Conservation (phyloP, 306 rosid genomes). For the Lathyrus sativus region DNA sequence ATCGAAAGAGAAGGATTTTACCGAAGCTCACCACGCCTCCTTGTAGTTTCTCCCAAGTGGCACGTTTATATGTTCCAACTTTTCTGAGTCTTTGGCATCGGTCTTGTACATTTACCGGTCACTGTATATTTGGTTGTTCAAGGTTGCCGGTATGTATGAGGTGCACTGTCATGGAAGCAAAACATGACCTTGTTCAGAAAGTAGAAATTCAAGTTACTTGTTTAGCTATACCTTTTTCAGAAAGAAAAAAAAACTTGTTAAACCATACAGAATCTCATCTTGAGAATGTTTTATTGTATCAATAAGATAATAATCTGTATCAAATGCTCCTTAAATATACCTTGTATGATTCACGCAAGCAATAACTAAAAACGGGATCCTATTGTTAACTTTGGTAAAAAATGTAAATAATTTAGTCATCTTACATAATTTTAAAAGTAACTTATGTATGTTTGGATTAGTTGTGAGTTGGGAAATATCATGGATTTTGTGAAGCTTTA, state of each 20-base stretch:
- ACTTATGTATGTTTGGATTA: not conserved
- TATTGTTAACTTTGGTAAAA: not conserved
- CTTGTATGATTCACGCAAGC: not conserved
- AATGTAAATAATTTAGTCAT: not conserved
- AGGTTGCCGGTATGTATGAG: constrained; percentile 37
- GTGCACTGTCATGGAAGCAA: constrained; percentile 34
- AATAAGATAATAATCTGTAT: not conserved
- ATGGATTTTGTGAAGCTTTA: too few relatives aligned
- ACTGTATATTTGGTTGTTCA: constrained; percentile 29
- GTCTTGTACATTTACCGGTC: constrained; percentile 16
- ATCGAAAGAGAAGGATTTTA: constrained; percentile 30
- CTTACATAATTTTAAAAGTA: not conserved
- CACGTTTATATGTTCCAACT: constrained; percentile 38
- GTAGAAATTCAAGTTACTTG: constrained; percentile 31
- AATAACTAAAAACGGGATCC: too few relatives aligned
- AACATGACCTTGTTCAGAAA: constrained; percentile 35
- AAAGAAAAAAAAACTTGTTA: constrained; percentile 15
- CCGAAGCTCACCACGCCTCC: constrained; percentile 38
- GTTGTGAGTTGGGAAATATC: too few relatives aligned
- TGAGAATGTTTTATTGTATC: not conserved
- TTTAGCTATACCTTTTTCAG: constrained; percentile 25
- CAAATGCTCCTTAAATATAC: not conserved
- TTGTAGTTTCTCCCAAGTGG: constrained; percentile 47
- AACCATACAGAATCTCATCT: constrained; percentile 28
- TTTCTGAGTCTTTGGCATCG: constrained; percentile 14